Evolutionary conservation across 805 yeast genomes (phyloP), one percentile per base, ranked within the genome.

Genomic region (Schwanniomyces vanrijiae): DNA sequence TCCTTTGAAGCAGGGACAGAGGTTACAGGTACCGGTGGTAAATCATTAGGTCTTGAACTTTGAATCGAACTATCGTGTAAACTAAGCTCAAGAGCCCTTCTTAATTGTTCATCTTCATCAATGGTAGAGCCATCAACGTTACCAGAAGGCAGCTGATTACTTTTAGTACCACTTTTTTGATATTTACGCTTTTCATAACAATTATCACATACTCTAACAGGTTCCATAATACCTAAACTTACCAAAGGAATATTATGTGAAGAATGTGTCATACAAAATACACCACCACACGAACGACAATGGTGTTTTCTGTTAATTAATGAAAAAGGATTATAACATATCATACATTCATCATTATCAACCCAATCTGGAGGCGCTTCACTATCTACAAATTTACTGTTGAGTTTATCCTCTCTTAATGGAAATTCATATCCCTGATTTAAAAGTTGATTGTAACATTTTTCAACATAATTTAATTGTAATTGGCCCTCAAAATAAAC

Each of bases 301-400:
- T 94, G 99, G 65, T 94, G 99, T 63, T 92, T 90, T 60, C 99
- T 78, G 63, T 88, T 90, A 50, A 91, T 71, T 61, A 92, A 78
- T 1, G 94, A 75, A 61, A 94, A 94, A 13, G 84, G 70, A 37
- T 76, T 81, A 43, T 95, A 90, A 55, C 97, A 90, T 46, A 89
- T 82, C 97, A 94, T 91, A 66, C 99, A 94, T 3, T 89, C 89
- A 56, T 90, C 96, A 9, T 91, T 86, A 60, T 94, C 99, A 19
- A 88, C 84, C 99, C 99, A 94, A 56, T 90, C 97, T 0, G 99
- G 98, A 1, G 99, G 97, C 4, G 91, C 91, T 51, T 83, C 86
- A 1, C 96, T 81, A 58, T 92, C 97, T 42, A 92, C 81, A 63
- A 91, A 82, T 16, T 69, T 69, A 26, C 74, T 64, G 42, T 73